phyloP scores from a whole-genome alignment of 805 yeast genomes.

The Kluyveromyces siamensis region DNA sequence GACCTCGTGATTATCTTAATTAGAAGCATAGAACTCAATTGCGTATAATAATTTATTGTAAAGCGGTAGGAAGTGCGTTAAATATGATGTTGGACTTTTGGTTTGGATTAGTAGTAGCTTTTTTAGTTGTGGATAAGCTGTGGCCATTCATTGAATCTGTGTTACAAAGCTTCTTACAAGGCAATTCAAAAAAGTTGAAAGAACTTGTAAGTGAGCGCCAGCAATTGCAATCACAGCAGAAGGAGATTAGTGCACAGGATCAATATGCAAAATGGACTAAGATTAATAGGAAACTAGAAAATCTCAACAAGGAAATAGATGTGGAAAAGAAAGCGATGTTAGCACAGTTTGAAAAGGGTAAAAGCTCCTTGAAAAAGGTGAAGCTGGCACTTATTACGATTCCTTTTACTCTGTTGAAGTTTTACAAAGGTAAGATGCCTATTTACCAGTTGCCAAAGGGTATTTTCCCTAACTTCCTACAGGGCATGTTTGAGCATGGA shows the following conservation, averaged over 20 bases:
- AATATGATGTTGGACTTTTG: not conserved
- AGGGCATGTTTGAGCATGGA: slow-evolving; percentile 27
- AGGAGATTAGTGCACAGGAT: slow-evolving; percentile 74
- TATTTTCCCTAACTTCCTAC: slow-evolving; percentile 23
- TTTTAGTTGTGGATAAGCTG: not conserved
- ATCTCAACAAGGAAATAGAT: slow-evolving; percentile 44
- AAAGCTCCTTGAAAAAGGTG: slow-evolving; percentile 11
- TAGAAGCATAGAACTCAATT: not conserved
- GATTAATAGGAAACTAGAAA: slow-evolving; percentile 63
- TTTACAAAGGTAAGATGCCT: slow-evolving; percentile 26
- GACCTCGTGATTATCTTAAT: no score
- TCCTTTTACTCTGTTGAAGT: slow-evolving; percentile 24
- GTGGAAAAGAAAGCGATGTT: slow-evolving; percentile 31
- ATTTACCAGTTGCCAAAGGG: slow-evolving; percentile 22
- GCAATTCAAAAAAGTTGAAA: slow-evolving; percentile 22
- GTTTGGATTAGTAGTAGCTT: not conserved
- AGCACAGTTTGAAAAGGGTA: slow-evolving; percentile 4
- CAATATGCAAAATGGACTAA: slow-evolving; percentile 95
- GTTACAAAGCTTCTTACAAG: not conserved
- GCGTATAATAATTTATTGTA: not conserved
- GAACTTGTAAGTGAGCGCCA: slow-evolving; percentile 36
- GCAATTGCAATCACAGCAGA: slow-evolving; percentile 42
- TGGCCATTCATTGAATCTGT: slow-evolving; percentile 1
- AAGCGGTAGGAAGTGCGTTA: not conserved
- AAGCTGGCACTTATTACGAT: slow-evolving; percentile 21